These are phyloP conservation scores for Penicillium frequentans DNA, from an alignment of 2,329 filamentous ascomycete genomes.

Conservation along the genomic window DNA sequence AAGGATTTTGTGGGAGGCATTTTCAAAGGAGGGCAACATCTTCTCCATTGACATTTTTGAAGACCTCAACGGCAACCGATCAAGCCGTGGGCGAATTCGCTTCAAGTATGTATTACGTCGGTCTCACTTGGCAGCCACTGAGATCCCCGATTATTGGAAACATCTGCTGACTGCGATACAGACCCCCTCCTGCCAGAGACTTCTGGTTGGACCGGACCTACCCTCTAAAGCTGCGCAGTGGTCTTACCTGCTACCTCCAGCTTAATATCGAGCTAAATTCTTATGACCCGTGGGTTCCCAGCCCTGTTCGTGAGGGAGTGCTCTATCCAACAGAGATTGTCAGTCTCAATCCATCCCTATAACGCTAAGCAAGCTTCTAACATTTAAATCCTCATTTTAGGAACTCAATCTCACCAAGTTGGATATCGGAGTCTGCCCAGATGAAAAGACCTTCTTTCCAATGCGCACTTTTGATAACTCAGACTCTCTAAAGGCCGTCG, in stretches of 20 bases:
- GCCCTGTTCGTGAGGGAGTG: constrained; percentile 34
- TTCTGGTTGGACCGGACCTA: constrained; percentile 51
- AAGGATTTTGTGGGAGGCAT: constrained; percentile 51
- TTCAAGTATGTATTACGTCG: constrained; percentile 47
- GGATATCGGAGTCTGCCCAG: constrained; percentile 62
- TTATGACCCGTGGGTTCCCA: constrained; percentile 26
- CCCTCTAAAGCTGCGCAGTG: constrained; percentile 28
- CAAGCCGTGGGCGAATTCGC: constrained; percentile 49
- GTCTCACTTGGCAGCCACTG: not conserved
- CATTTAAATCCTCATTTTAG: constrained; percentile 24
- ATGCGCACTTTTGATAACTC: constrained; percentile 50
- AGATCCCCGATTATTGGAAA: not conserved
- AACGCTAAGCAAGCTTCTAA: not conserved
- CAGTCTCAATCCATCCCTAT: constrained; percentile 1
- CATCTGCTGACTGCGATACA: constrained; percentile 6
- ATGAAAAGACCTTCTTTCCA: constrained; percentile 57
- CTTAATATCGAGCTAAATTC: constrained; percentile 26
- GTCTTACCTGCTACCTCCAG: constrained; percentile 17
- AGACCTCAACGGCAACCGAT: constrained; percentile 38
- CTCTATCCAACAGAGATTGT: constrained; percentile 39
- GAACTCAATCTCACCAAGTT: constrained; percentile 49
- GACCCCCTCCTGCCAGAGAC: constrained; percentile 52
- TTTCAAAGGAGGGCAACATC: constrained; percentile 56
- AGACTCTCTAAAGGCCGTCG: constrained; percentile 31
- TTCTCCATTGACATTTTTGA: constrained; percentile 59